Base-by-base conservation (phyloP, 805 yeast species). In the Candida maltosa region DNA sequence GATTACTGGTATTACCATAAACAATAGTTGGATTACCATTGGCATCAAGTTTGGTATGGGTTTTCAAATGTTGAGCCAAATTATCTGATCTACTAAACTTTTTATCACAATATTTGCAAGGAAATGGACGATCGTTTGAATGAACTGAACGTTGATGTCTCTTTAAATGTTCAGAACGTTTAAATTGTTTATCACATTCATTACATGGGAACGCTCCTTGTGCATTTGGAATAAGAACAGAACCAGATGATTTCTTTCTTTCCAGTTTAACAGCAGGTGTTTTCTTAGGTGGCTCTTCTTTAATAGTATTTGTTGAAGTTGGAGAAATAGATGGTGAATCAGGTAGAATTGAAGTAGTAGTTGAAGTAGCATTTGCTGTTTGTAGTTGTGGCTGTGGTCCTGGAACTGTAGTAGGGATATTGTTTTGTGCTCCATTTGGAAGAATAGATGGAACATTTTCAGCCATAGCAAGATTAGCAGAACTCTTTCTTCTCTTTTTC, bases 41-140 rank as follows among this genome's bases (percentile, higher is more conserved):
- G 7, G 53, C 40, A 35, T 60, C 54, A 29, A 54, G 26, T 37
- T 57, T 58, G 44, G 58, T 60, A 38, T 66, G 72, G 5, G 72
- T 66, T 45, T 66, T 66, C 45, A 64, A 56, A 42, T 66, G 72
- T 42, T 66, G 72, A 5, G 70, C 70, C 51, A 66, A 56, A 40
- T 66, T 66, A 45, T 66, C 72, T 5, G 65, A 57, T 33, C 72
- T 47, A 34, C 61, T 54, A 38, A 66, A 66, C 49, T 64, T 65
- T 56, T 66, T 66, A 16, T 65, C 71, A 44, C 72, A 66, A 44
- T 60, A 62, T 40, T 65, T 65, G 48, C 72, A 66, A 40, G 63
- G 70, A 49, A 65, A 65, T 2, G 72, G 72, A 12, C 72, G 49
- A 35, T 65, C 62, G 41, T 63, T 65, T n/a, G 68, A 60, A 47